Conservation (phyloP, 805 yeast species). For the Candida methanosorbosa region DNA sequence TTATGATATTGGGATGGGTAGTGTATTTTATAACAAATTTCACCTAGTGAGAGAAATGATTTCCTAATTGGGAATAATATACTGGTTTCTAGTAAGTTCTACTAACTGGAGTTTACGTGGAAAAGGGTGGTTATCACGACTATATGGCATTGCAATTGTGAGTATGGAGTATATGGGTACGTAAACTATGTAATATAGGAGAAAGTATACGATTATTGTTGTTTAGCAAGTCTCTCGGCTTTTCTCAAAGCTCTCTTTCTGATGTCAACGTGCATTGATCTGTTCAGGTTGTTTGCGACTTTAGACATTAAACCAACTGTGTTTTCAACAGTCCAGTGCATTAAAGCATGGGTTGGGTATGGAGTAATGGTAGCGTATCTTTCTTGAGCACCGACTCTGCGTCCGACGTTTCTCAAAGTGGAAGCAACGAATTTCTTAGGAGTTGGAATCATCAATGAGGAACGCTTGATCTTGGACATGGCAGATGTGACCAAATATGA, state of each 20-base stretch:
- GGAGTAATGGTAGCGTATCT: slow-evolving; percentile 84
- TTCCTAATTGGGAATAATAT: no score
- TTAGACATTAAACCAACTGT: slow-evolving; percentile 77
- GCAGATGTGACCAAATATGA: slow-evolving; percentile 91
- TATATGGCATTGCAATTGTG: no score
- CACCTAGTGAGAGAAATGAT: no score
- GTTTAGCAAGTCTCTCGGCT: slow-evolving; percentile 32
- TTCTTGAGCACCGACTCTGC: slow-evolving; percentile 89
- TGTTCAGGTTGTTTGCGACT: slow-evolving; percentile 61
- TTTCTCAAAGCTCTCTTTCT: slow-evolving; percentile 78
- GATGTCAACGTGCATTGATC: slow-evolving; percentile 69
- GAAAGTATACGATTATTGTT: no score
- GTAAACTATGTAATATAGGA: no score
- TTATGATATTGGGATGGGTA: no score
- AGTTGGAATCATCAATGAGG: slow-evolving; percentile 70
- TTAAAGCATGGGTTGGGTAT: slow-evolving; percentile 86
- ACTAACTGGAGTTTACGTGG: no score
- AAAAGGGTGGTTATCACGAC: no score
- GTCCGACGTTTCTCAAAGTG: slow-evolving; percentile 62
- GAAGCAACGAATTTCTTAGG: slow-evolving; percentile 76
- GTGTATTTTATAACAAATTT: no score
- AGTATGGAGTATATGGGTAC: no score
- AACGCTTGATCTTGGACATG: slow-evolving; percentile 85
- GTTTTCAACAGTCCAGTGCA: slow-evolving; percentile 75
- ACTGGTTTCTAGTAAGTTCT: no score